Evolutionary conservation across 768 basidiomycete genomes (phyloP), one percentile per base, ranked within the genome.

Genomic region (Mycena pura): DNA sequence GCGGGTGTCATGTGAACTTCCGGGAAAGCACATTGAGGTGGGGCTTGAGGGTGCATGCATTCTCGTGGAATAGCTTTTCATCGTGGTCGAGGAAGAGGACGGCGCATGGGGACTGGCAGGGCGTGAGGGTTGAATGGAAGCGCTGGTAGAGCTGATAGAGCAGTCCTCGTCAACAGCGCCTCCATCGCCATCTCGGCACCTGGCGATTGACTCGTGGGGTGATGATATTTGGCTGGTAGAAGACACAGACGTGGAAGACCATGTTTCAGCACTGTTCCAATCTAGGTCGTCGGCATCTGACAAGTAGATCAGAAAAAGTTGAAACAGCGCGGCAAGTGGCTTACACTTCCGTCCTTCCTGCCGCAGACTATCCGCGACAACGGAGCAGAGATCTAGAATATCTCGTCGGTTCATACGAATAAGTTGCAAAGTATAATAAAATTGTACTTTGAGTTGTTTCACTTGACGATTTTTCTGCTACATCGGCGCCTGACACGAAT

Each of bases 131-230:
- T 51, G 49, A 46, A 56, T 48, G 27, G 61, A 62, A 57, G 48
- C 28, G 38, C 27, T 57, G 36, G 44, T 53, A 39, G 47, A 54
- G 32, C 36, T 55, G 36, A 49, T 53, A 39, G 47, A 54, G 32
- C 36, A 49, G 44, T 45, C n/a, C 22, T 55, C 34, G 40, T 22
- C 29, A 17, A 15, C 51, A 28, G 36, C 32, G 36, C 57, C 46
- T 17, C 48, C 55, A 57, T 63, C 62, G 56, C 46, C 54, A 46
- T 57, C 27, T 36, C 14, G 22, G 32, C 31, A 28, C 17, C 54
- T 47, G 19, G 21, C 3, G 15, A 46, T 60, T 59, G 44, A 55
- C 47, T 31, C 40, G 17, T 19, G 36, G 15, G 27, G 19, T 53
- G 59, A 54, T 45, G 59, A 54, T 45, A 40, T 8, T 28, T 34